Evolutionary conservation across 2,329 filamentous ascomycete genomes (phyloP).

Genomic region (Didymella pomorum): DNA sequence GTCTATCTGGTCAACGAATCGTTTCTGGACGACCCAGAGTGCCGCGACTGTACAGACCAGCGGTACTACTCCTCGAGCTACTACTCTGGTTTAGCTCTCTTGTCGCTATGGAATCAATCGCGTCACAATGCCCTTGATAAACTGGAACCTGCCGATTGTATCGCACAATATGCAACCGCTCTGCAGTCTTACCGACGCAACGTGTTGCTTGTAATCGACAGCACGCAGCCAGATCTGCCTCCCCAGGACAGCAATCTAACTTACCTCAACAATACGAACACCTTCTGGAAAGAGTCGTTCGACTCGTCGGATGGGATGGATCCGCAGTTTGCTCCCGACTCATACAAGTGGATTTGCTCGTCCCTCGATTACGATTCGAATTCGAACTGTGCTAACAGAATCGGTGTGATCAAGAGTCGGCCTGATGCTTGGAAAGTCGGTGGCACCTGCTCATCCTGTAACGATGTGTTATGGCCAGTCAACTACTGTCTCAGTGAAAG

Average conservation of each 20-base stretch:
- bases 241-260: too few species aligned
- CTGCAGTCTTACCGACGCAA: constrained; percentile 5
- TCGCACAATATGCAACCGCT: not conserved
- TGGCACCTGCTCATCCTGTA: too few species aligned
- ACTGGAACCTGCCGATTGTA: not conserved
- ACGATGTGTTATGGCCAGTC: constrained; percentile 11
- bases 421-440: not conserved
- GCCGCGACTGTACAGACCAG: not conserved
- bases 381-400: not conserved
- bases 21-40: not conserved
- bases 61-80: not conserved
- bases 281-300: not conserved
- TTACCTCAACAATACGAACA: not conserved
- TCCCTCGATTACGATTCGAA: not conserved
- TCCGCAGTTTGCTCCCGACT: not conserved
- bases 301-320: not conserved
- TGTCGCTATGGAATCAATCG: not conserved
- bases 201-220: constrained; percentile 6
- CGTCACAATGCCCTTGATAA: not conserved
- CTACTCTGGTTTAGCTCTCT: not conserved
- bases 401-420: not conserved
- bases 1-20: constrained; percentile 1
- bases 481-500: constrained; percentile 34
- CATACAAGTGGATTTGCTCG: constrained; percentile 3
- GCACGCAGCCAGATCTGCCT: not conserved